These are phyloP conservation scores for Phaseolus lunatus DNA, from an alignment of 306 rosid genomes.

Conservation along the genomic window DNA sequence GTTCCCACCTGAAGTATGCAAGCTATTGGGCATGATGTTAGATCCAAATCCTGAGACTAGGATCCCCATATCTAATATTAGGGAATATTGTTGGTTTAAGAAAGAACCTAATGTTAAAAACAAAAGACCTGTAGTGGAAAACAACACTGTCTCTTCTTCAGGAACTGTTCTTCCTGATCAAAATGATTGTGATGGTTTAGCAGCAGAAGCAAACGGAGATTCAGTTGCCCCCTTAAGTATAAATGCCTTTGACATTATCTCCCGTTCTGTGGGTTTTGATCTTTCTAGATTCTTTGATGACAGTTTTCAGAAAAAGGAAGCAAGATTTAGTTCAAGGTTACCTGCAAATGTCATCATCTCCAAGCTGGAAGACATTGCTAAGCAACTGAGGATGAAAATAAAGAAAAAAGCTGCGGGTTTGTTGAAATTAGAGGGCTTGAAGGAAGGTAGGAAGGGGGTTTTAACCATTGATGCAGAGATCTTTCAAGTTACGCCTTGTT, in stretches of 20 bases:
- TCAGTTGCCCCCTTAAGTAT: constrained; percentile 57
- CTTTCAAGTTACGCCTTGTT: constrained; percentile 73
- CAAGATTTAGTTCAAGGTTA: constrained; percentile 70
- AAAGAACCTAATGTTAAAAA: constrained; percentile 53
- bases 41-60: constrained; percentile 78
- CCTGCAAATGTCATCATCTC: constrained; percentile 73
- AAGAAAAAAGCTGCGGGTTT: constrained; percentile 72
- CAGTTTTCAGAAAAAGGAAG: constrained; percentile 56
- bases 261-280: constrained; percentile 74
- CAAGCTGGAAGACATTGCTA: constrained; percentile 76
- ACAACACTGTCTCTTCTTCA: constrained; percentile 43
- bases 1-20: constrained; percentile 74
- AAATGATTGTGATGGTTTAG: constrained; percentile 38
- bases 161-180: constrained; percentile 45
- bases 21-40: constrained; percentile 60
- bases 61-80: constrained; percentile 63
- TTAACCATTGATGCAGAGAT: constrained; percentile 86
- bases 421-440: constrained; percentile 60
- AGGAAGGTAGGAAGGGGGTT: constrained; percentile 78
- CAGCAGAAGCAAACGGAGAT: constrained; percentile 55
- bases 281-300: constrained; percentile 75
- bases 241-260: constrained; percentile 88
- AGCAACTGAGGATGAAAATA: constrained; percentile 67
- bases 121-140: constrained; percentile 44
- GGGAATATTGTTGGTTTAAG: constrained; percentile 69